These are phyloP conservation scores for Didymella lethalis DNA, from an alignment of 2,329 filamentous ascomycete genomes.

Conservation along the genomic window DNA sequence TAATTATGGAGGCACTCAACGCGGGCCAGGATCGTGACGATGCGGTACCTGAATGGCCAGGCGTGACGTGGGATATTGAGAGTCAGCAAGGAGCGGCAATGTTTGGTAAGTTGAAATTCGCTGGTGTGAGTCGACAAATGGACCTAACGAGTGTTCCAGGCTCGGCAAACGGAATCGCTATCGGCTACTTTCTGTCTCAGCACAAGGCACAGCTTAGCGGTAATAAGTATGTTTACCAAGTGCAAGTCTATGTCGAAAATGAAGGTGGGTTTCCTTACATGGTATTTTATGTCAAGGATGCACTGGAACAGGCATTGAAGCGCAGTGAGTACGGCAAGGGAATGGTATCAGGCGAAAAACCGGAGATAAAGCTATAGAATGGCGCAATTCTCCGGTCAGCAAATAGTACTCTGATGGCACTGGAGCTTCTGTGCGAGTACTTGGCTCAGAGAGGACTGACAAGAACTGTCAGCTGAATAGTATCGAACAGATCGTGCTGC, in stretches of 20 bases:
- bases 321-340: background rate
- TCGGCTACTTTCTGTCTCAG: slow-evolving; percentile 16
- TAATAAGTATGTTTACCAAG: slow-evolving; percentile 13
- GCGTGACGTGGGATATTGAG: background rate
- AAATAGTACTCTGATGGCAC: background rate
- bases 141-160: slow-evolving; percentile 1
- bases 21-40: background rate
- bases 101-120: background rate
- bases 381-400: background rate
- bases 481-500: background rate
- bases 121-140: background rate
- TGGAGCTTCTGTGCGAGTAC: background rate
- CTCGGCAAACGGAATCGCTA: slow-evolving; percentile 16
- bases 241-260: background rate
- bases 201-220: slow-evolving; percentile 20
- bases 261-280: background rate
- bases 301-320: background rate
- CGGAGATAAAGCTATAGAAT: background rate
- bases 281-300: background rate
- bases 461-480: background rate
- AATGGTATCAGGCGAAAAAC: background rate
- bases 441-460: no score
- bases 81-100: slow-evolving; percentile 1
- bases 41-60: background rate
- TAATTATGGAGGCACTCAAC: background rate